Evolutionary conservation across 2,329 filamentous ascomycete species (phyloP).

Genomic region (Aureobasidium sp.): DNA sequence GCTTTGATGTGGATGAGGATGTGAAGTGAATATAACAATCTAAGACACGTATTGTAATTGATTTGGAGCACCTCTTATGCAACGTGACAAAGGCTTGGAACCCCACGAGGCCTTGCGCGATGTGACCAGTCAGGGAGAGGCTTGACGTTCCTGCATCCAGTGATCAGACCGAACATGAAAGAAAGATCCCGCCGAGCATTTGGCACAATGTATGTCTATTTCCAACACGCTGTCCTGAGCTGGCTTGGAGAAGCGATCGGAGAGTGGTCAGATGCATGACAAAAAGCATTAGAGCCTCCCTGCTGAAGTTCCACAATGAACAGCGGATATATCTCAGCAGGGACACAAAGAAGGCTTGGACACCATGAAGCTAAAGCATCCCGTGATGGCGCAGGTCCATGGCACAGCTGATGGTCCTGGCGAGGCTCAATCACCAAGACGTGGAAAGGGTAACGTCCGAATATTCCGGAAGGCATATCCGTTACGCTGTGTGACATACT

Average conservation of each 20-base stretch:
- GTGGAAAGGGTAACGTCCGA: slow-evolving; percentile 11
- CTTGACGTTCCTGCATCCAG: neutral
- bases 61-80: neutral
- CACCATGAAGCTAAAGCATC: neutral
- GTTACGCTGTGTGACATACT: neutral
- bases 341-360: slow-evolving; percentile 11
- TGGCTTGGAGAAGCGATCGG: neutral
- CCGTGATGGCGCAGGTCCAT: slow-evolving; percentile 5
- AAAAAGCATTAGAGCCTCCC: slow-evolving; percentile 3
- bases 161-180: slow-evolving; percentile 1
- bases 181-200: neutral
- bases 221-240: slow-evolving; percentile 4
- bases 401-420: slow-evolving; percentile 1
- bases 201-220: slow-evolving; percentile 12
- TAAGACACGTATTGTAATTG: neutral
- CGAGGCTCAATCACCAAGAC: slow-evolving; percentile 7
- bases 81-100: slow-evolving; percentile 7
- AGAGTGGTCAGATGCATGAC: slow-evolving; percentile 14
- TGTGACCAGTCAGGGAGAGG: slow-evolving; percentile 1
- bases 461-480: slow-evolving; percentile 10
- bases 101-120: neutral
- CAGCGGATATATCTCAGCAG: slow-evolving; percentile 11
- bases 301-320: slow-evolving; percentile 3
- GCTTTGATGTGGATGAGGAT: neutral
- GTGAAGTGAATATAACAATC: slow-evolving; percentile 6